These are phyloP conservation scores for Pseudocercospora musae DNA, from an alignment of 2,329 filamentous ascomycete genomes.

Conservation along the genomic window DNA sequence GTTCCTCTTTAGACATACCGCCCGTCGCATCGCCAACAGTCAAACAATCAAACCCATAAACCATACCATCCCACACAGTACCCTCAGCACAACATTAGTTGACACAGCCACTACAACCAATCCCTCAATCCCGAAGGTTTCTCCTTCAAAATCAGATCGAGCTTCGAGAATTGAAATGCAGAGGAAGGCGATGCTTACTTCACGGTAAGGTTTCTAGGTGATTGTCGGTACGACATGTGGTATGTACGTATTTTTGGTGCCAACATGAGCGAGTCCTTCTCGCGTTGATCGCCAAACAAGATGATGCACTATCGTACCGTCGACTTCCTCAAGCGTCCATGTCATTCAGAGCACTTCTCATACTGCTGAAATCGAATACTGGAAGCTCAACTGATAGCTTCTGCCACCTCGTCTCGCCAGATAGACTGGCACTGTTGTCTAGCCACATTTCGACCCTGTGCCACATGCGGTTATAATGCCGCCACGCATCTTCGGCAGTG, in stretches of 20 bases:
- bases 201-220: too few relatives aligned
- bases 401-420: background rate
- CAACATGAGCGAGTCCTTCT: too few relatives aligned
- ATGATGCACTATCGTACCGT: too few relatives aligned
- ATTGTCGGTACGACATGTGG: too few relatives aligned
- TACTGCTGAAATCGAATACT: background rate
- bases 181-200: too few relatives aligned
- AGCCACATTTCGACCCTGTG: background rate
- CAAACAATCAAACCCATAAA: background rate
- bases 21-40: background rate
- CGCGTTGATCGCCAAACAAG: too few relatives aligned
- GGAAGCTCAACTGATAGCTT: background rate
- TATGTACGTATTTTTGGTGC: too few relatives aligned
- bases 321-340: background rate
- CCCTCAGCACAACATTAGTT: background rate
- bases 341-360: background rate
- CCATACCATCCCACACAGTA: background rate
- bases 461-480: background rate
- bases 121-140: too few relatives aligned
- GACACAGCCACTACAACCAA: too few relatives aligned
- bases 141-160: too few relatives aligned
- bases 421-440: background rate
- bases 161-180: too few relatives aligned
- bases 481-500: background rate
- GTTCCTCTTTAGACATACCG: background rate